Evolutionary conservation across 2,329 filamentous ascomycete genomes (phyloP).

Genomic region (Amauroascus verrucosus): DNA sequence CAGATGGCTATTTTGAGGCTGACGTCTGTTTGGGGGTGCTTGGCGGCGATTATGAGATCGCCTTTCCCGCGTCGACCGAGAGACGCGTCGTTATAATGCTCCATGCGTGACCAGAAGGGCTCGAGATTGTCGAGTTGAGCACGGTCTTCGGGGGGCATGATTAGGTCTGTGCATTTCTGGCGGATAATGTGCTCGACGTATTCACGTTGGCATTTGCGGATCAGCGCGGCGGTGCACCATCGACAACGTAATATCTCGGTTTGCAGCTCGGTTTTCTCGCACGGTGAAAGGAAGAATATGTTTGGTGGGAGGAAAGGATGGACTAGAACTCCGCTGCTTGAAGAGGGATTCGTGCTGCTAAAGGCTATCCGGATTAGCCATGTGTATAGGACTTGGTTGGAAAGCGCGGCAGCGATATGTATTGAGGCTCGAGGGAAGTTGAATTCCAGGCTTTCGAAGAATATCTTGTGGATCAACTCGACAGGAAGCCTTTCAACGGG

Average conservation of each 20-base stretch:
- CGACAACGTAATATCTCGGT: constrained; percentile 28
- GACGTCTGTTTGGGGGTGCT: constrained; percentile 9
- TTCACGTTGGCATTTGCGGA: constrained; percentile 32
- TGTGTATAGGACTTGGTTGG: constrained; percentile 33
- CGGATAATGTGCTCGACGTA: constrained; percentile 29
- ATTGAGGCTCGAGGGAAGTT: constrained; percentile 38
- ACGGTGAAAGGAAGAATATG: constrained; percentile 24
- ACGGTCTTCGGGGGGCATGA: constrained; percentile 21
- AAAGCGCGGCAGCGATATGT: constrained; percentile 32
- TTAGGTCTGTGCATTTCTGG: constrained; percentile 23
- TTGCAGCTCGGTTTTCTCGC: constrained; percentile 29
- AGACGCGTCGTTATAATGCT: constrained; percentile 18
- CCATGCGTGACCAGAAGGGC: constrained; percentile 19
- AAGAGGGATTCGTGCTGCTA: constrained; percentile 29
- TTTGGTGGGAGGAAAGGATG: constrained; percentile 32
- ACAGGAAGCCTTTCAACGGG: constrained; percentile 16
- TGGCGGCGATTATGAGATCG: constrained; percentile 24
- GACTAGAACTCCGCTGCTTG: constrained; percentile 27
- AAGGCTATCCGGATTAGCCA: constrained; percentile 37
- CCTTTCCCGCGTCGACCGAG: constrained; percentile 24
- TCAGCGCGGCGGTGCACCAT: constrained; percentile 34
- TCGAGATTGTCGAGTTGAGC: constrained; percentile 21
- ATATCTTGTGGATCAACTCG: constrained; percentile 39
- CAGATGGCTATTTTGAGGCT: constrained; percentile 28
- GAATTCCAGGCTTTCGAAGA: constrained; percentile 41